Evolutionary conservation across 768 basidiomycete species (phyloP), one percentile per base, ranked within the genome.

Genomic region (Russula dissimulans): DNA sequence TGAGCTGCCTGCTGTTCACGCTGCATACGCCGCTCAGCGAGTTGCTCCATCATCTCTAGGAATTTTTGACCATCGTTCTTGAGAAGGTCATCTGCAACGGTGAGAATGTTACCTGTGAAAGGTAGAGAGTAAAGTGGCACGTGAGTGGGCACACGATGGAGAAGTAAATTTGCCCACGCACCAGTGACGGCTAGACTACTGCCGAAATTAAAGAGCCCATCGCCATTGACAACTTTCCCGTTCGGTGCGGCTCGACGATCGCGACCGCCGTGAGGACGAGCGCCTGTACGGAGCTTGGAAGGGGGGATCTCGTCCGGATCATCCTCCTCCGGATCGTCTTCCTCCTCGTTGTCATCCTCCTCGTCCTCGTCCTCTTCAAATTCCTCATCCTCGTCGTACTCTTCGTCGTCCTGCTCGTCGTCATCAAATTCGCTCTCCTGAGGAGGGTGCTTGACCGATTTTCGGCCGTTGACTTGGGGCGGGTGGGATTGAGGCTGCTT

Each of bases 41-140:
- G 81, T 73, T 95, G 93, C 72, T 98, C 97, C 97, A 99, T 99
- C 97, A 99, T 99, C 78, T 99, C 97, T 67, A 99, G 76, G 77
- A 99, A 99, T 77, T 97, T 97, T 69, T 94, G 91, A 2, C 95
- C 95, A 69, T 99, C 95, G 68, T 98, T 98, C 79, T 97, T 97
- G 67, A 99, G 80, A 47, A 99, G 82, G 75, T 99, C 97, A 70
- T 99, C 97, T 48, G 97, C 97, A 55, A 99, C 95, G 22, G 97
- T 99, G 47, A 99, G 80, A 71, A 99, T 97, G 68, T 94, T 95
- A 68, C 91, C 94, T 72, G 86, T 57, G 42, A 86, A 86, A 69
- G 71, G 86, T 57, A 32, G 85, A 68, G 63, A 66, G 46, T 66
- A 64, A 57, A 63, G 65, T 64, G 59, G 62, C 62, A 67, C 68